Percentiles rank a stretch among this genome's conserved stretches.
These are phyloP conservation scores for Pythium vanterpoolii DNA, from an alignment of 352 stramenopile species.

Conservation along the genomic window DNA sequence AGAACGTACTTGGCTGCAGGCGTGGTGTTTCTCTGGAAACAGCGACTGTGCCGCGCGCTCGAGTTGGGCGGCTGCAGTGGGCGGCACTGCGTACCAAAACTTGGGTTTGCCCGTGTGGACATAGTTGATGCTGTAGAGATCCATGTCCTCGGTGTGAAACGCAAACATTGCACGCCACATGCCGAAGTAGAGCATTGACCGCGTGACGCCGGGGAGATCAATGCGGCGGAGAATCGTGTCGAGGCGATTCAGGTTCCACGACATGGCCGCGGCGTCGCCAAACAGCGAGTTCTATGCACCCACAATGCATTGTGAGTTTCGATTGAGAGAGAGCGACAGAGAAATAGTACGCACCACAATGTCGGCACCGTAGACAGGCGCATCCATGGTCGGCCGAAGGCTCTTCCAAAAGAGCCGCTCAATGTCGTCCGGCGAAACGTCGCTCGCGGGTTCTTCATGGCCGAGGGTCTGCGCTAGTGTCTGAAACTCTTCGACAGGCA, in stretches of 20 bases:
- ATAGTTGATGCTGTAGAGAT: slow-evolving; percentile 94
- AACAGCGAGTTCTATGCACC: slow-evolving; percentile 77
- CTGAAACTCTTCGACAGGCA: slow-evolving; percentile 63
- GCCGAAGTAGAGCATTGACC: slow-evolving; percentile 92
- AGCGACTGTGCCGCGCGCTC: slow-evolving; percentile 82
- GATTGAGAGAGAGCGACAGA: no score
- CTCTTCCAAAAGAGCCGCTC: slow-evolving; percentile 89
- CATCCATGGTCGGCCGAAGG: slow-evolving; percentile 80
- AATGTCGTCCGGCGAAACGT: slow-evolving; percentile 41
- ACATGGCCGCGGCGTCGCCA: slow-evolving; percentile 49
- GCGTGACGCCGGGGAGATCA: slow-evolving; percentile 83
- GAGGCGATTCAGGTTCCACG: slow-evolving; percentile 88
- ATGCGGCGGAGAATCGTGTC: slow-evolving; percentile 85
- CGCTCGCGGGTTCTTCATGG: slow-evolving; percentile 22
- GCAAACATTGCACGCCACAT: slow-evolving; percentile 94
- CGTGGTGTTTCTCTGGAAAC: slow-evolving; percentile 85
- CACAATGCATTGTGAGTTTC: no score
- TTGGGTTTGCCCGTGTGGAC: slow-evolving; percentile 91
- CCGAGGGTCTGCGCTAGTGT: slow-evolving; percentile 32
- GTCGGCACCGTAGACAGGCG: slow-evolving; percentile 89
- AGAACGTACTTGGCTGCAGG: slow-evolving; percentile 58
- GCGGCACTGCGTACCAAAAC: slow-evolving; percentile 91
- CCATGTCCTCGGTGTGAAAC: slow-evolving; percentile 94
- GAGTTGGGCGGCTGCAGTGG: slow-evolving; percentile 61
- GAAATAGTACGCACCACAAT: slow-evolving; percentile 54